These are phyloP conservation scores for Microcos paniculata DNA, from an alignment of 345 rosid genomes.

Conservation along the genomic window DNA sequence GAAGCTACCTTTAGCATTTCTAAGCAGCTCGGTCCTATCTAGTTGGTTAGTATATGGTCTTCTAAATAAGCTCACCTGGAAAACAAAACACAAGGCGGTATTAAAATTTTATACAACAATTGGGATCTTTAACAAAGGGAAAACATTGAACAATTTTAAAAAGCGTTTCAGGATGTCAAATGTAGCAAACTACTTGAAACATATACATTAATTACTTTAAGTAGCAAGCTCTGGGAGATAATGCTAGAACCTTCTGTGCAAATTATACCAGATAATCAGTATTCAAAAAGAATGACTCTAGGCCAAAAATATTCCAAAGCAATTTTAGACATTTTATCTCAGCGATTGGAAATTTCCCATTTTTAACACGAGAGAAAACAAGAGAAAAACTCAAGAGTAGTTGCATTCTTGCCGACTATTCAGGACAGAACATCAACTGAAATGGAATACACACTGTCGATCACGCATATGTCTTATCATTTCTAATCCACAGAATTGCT, in stretches of 20 bases:
- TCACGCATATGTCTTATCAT: not conserved
- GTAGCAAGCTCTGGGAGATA: not conserved
- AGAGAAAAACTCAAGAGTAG: not conserved
- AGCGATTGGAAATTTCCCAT: not conserved
- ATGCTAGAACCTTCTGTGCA: not conserved
- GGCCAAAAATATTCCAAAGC: not conserved
- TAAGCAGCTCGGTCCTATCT: conserved; percentile 32
- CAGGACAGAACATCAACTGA: not conserved
- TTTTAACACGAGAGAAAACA: not conserved
- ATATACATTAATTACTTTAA: not conserved
- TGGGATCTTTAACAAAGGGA: not conserved
- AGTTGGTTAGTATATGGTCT: conserved; percentile 29
- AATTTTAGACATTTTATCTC: not conserved
- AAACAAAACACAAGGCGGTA: conserved; percentile 7
- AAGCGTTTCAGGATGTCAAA: conserved; percentile 16
- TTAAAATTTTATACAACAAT: not conserved
- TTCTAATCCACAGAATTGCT: not conserved
- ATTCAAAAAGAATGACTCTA: not conserved
- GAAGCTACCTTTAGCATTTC: conserved; percentile 51
- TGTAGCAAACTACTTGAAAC: conserved; percentile 6
- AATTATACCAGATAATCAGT: not conserved
- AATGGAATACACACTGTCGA: not conserved
- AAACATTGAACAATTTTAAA: conserved; percentile 1
- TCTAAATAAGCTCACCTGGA: conserved; percentile 42
- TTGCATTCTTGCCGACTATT: not conserved